phyloP scores from a whole-genome alignment of 2,329 filamentous ascomycete species.

The Hypoxylon sp. region DNA sequence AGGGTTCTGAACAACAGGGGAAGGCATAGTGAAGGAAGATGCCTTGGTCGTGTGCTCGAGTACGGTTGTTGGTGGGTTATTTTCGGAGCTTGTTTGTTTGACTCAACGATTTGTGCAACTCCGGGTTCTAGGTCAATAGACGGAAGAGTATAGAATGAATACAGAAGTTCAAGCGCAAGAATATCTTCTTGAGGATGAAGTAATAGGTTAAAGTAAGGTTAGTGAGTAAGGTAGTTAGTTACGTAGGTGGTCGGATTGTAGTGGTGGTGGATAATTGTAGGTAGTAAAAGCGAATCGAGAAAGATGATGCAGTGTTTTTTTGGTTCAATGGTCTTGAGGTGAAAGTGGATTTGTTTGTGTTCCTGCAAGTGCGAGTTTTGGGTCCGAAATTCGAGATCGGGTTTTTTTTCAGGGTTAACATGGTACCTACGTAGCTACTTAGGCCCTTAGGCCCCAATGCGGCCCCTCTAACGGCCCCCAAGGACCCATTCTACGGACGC shows the following conservation, averaged over 20 bases:
- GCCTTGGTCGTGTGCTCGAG: conserved; percentile 25
- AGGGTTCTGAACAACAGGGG: conserved; percentile 74
- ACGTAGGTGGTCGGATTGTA: conserved; percentile 15
- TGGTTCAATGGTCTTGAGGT: conserved; percentile 15
- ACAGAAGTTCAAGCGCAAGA: conserved; percentile 19
- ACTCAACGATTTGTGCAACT: conserved; percentile 9
- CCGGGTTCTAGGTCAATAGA: conserved; percentile 1
- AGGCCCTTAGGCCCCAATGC: conserved; percentile 26
- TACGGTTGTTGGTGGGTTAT: conserved; percentile 18
- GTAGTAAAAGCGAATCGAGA: conserved; percentile 4
- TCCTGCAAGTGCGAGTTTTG: conserved; percentile 37
- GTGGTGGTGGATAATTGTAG: conserved; percentile 1
- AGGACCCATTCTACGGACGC: conserved; percentile 10
- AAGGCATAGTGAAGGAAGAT: conserved; percentile 69
- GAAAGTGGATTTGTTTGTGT: conserved; percentile 22
- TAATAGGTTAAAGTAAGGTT: conserved; percentile 21
- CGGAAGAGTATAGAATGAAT: conserved; percentile 11
- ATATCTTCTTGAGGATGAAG: conserved; percentile 12
- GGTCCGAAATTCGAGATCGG: conserved; percentile 29
- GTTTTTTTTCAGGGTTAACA: conserved; percentile 24
- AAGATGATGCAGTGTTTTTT: conserved; percentile 22
- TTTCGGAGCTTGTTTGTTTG: conserved; percentile 31
- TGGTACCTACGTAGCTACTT: background rate
- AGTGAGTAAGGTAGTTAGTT: conserved; percentile 10
- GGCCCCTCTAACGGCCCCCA: conserved; percentile 12